Percentiles rank a stretch among this genome's conserved stretches.
phyloP scores from a whole-genome alignment of 2,329 filamentous ascomycete species.

The Trichoderma sp. region DNA sequence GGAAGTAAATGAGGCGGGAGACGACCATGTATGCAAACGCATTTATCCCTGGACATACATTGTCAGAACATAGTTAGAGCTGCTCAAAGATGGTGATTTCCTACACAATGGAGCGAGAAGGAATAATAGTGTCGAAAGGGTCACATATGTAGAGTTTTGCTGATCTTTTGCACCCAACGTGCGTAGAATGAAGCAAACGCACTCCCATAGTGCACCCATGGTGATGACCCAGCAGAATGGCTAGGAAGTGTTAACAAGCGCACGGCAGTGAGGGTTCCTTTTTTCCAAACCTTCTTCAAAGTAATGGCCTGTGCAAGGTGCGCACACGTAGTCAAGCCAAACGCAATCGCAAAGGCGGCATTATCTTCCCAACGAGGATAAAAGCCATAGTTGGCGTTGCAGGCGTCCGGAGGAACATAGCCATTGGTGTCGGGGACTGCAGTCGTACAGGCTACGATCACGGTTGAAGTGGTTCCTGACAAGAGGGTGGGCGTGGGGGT shows the following conservation, averaged over 20 bases:
- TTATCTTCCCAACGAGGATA: slow-evolving; percentile 36
- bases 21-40: slow-evolving; percentile 47
- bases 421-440: slow-evolving; percentile 36
- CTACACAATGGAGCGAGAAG: slow-evolving; percentile 43
- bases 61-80: slow-evolving; percentile 4
- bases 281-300: slow-evolving; percentile 32
- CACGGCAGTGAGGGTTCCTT: background rate
- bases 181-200: slow-evolving; percentile 38
- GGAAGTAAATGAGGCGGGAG: slow-evolving; percentile 40
- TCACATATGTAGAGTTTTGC: slow-evolving; percentile 34
- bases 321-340: slow-evolving; percentile 30
- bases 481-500: background rate
- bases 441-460: slow-evolving; percentile 28
- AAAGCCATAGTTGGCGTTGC: slow-evolving; percentile 35
- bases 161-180: slow-evolving; percentile 39
- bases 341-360: slow-evolving; percentile 33
- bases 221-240: slow-evolving; percentile 40
- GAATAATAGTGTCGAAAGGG: slow-evolving; percentile 37
- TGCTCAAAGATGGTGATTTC: background rate
- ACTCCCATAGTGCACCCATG: slow-evolving; percentile 42
- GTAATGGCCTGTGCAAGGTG: slow-evolving; percentile 32
- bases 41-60: slow-evolving; percentile 37
- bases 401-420: slow-evolving; percentile 32
- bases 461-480: background rate
- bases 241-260: background rate